phyloP scores from a whole-genome alignment of 805 yeast species.

The Pichia nanzhaoensis region DNA sequence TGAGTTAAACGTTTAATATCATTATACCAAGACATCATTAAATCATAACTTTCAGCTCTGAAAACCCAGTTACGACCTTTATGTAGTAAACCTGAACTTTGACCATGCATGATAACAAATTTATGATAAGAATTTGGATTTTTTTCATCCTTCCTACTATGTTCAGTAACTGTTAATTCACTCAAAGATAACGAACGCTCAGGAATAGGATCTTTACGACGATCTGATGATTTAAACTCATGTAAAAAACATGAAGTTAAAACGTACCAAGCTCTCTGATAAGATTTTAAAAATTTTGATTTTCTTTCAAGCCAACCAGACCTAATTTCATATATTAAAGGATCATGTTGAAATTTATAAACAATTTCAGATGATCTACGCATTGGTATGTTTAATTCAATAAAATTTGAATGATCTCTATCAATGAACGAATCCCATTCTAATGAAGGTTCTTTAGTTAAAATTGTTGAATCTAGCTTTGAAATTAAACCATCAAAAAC shows the following conservation, averaged over 20 bases:
- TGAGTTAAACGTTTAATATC: conserved; percentile 65
- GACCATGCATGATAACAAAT: conserved; percentile 73
- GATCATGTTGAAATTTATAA: conserved; percentile 64
- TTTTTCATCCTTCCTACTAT: conserved; percentile 62
- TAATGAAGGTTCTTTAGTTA: conserved; percentile 67
- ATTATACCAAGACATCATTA: conserved; percentile 79
- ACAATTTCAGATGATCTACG: conserved; percentile 54
- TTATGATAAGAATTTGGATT: conserved; percentile 52
- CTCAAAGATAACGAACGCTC: conserved; percentile 75
- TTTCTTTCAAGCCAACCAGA: conserved; percentile 83
- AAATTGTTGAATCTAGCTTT: conserved; percentile 59
- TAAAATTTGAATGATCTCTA: conserved; percentile 58
- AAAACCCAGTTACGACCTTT: conserved; percentile 94
- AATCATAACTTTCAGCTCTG: conserved; percentile 74
- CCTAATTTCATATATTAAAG: conserved; percentile 60
- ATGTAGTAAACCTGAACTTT: conserved; percentile 64
- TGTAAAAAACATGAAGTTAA: conserved; percentile 83
- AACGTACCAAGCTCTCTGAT: conserved; percentile 85
- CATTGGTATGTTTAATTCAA: conserved; percentile 55
- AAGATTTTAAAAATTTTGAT: conserved; percentile 87
- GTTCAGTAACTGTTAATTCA: conserved; percentile 78
- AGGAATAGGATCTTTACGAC: conserved; percentile 75
- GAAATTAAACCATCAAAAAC: conserved; percentile 62
- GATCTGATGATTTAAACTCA: conserved; percentile 79
- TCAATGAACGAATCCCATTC: conserved; percentile 87